Conservation (phyloP, 768 basidiomycete genomes). For the Xanthoconium stramineum region DNA sequence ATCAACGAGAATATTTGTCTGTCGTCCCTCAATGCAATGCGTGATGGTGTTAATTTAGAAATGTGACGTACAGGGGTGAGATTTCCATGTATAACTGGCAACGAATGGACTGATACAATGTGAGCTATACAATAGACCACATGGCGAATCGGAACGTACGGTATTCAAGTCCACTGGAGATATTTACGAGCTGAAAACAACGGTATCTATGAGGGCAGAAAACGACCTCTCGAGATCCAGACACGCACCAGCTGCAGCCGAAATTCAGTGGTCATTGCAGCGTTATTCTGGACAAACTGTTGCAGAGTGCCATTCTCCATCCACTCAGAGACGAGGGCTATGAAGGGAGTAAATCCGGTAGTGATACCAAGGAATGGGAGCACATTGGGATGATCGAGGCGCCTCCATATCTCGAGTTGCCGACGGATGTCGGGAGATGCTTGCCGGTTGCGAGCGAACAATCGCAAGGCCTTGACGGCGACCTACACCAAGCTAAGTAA, state of each 20-base stretch:
- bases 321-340: slow-evolving; percentile 13
- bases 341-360: slow-evolving; percentile 4
- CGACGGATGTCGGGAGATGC: slow-evolving; percentile 5
- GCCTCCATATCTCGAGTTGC: slow-evolving; percentile 15
- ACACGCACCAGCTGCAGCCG: slow-evolving; percentile 10
- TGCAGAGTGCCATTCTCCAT: slow-evolving; percentile 8
- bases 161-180: slow-evolving; percentile 16
- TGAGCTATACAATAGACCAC: background rate
- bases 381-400: slow-evolving; percentile 15
- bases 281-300: background rate
- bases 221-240: background rate
- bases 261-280: background rate
- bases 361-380: slow-evolving; percentile 18
- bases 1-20: slow-evolving; percentile 18
- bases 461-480: slow-evolving; percentile 11
- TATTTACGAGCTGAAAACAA: slow-evolving; percentile 10
- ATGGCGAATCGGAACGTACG: background rate
- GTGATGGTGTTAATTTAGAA: no score
- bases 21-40: background rate
- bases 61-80: slow-evolving; percentile 11
- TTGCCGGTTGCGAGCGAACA: background rate
- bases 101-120: slow-evolving; percentile 7
- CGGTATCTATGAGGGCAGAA: background rate
- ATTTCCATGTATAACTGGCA: slow-evolving; percentile 14
- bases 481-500: slow-evolving; percentile 1